Percentiles rank a stretch among this genome's conserved stretches.
Evolutionary conservation across 805 yeast genomes (phyloP).

Genomic region (Metschnikowia baotianmanensis): DNA sequence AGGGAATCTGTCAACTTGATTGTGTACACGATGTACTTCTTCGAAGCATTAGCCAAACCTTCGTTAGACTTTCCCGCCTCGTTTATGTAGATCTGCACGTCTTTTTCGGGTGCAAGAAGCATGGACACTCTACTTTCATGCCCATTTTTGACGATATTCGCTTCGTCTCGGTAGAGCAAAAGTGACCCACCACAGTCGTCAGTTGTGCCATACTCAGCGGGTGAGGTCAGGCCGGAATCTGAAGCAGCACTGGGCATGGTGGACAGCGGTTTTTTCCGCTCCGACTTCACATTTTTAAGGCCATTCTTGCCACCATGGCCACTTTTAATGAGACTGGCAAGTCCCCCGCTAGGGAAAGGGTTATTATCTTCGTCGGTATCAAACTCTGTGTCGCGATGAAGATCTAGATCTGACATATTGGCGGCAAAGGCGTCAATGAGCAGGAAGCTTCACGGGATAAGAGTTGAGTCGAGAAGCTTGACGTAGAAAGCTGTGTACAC

Average conservation of each 20-base stretch:
- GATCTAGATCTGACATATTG: slow-evolving; percentile 5
- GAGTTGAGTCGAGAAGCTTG: too few species aligned
- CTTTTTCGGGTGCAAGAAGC: slow-evolving; percentile 29
- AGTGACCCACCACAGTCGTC: slow-evolving; percentile 29
- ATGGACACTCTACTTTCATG: slow-evolving; percentile 37
- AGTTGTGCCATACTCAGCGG: slow-evolving; percentile 1
- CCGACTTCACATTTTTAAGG: not conserved
- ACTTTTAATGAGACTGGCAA: slow-evolving; percentile 25
- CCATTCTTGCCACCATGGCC: not conserved
- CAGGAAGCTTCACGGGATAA: too few species aligned
- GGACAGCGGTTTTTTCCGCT: not conserved
- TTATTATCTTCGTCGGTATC: slow-evolving; percentile 38
- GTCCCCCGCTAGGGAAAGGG: slow-evolving; percentile 31
- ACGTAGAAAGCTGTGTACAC: too few species aligned
- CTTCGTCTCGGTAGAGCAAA: slow-evolving; percentile 25
- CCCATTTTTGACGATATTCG: slow-evolving; percentile 29
- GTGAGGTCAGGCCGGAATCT: slow-evolving; percentile 1
- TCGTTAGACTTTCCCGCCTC: slow-evolving; percentile 89
- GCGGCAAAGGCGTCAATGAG: not conserved
- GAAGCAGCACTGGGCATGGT: not conserved
- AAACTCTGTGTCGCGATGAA: slow-evolving; percentile 12
- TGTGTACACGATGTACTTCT: slow-evolving; percentile 74
- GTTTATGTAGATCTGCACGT: slow-evolving; percentile 45
- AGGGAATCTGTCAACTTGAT: slow-evolving; percentile 46
- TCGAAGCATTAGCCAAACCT: slow-evolving; percentile 59